Percentiles rank a stretch among this genome's conserved stretches.
Conservation (phyloP, 495 filamentous ascomycete species). For the Neurospora sp. region DNA sequence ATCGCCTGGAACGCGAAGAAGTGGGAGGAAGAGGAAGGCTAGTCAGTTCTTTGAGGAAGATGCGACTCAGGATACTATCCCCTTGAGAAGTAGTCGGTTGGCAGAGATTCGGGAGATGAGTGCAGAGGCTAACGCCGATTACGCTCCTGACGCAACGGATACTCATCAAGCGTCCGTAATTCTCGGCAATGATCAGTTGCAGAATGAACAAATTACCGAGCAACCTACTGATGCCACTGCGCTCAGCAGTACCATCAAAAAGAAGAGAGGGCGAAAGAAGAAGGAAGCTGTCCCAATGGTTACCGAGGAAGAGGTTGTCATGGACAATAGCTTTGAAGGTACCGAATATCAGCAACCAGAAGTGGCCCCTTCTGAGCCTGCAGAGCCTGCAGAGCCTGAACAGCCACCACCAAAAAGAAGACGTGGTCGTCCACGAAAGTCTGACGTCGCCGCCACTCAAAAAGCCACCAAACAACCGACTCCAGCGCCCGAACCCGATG, state of each 20-base stretch:
- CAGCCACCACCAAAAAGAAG: conserved; percentile 7
- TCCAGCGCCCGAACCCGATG: not conserved
- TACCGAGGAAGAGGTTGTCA: not conserved
- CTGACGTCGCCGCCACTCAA: not conserved
- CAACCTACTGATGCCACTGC: not conserved
- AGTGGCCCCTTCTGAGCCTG: not conserved
- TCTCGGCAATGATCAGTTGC: not conserved
- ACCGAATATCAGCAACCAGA: not conserved
- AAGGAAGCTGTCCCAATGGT: conserved; percentile 1
- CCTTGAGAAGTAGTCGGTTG: not conserved
- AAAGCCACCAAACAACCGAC: not conserved
- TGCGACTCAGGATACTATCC: not conserved
- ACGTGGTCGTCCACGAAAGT: conserved; percentile 13
- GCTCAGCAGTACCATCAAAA: not conserved
- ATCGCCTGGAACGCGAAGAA: not conserved
- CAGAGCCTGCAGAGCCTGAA: not conserved
- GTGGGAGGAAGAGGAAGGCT: not conserved
- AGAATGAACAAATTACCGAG: not conserved
- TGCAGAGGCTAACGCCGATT: not conserved
- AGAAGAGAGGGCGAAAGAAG: conserved; percentile 13
- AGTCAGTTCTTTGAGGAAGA: not conserved
- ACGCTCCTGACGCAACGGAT: not conserved
- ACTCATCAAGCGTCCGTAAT: not conserved
- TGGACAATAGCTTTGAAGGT: not conserved
- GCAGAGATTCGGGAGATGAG: not conserved